phyloP scores from a whole-genome alignment of 805 yeast species.

The Tanozyma kutaoensis region DNA sequence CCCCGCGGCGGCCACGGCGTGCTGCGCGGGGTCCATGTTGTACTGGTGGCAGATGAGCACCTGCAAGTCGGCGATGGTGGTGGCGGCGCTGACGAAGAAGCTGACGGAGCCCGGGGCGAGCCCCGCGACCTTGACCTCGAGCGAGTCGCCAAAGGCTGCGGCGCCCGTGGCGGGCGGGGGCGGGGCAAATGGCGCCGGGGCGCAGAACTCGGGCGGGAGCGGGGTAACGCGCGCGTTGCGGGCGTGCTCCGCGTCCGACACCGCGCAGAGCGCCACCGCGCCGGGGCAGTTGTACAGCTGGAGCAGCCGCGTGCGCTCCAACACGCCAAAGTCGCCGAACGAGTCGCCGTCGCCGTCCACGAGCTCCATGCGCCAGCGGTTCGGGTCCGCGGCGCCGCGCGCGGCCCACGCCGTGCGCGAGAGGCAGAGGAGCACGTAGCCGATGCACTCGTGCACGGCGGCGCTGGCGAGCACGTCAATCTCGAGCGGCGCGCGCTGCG shows the following conservation, averaged over 20 bases:
- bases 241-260: conserved; percentile 30
- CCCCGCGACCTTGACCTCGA: neutral
- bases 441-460: conserved; percentile 26
- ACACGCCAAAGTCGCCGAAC: conserved; percentile 69
- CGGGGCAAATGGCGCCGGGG: neutral
- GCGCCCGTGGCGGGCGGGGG: neutral
- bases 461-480: too few relatives aligned
- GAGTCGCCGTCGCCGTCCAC: conserved; percentile 92
- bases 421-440: conserved; percentile 20
- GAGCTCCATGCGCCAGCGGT: conserved; percentile 62
- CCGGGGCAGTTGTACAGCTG: conserved; percentile 62
- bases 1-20: too few relatives aligned
- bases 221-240: conserved; percentile 43
- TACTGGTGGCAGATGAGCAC: too few relatives aligned
- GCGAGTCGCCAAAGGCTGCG: conserved; percentile 1
- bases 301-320: conserved; percentile 55
- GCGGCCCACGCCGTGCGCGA: conserved; percentile 7
- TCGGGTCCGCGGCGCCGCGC: conserved; percentile 34
- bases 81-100: too few relatives aligned
- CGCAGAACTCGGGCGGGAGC: conserved; percentile 28
- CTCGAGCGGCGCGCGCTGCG: too few relatives aligned
- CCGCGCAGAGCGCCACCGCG: conserved; percentile 67
- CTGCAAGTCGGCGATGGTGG: too few relatives aligned
- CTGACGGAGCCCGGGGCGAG: too few relatives aligned
- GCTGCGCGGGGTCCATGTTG: too few relatives aligned